These are phyloP conservation scores for Fomitiporia mediterranea DNA, from an alignment of 1,284 basidiomycete genomes.

Conservation along the genomic window DNA sequence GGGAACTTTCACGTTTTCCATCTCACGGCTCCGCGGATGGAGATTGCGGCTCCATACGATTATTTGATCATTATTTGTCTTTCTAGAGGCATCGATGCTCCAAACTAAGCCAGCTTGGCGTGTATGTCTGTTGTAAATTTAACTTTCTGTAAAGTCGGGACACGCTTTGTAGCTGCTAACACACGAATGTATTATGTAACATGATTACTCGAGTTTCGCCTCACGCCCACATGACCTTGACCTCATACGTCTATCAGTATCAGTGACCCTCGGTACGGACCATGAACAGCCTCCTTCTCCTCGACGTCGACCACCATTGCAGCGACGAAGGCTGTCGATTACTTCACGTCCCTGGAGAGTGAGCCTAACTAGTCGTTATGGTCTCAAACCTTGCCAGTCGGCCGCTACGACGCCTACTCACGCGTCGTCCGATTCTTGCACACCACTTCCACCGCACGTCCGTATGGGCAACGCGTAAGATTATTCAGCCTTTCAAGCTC, in stretches of 20 bases:
- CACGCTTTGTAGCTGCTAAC: too few species aligned
- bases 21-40: too few species aligned
- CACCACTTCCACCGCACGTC: conserved; percentile 44
- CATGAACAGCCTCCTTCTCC: not conserved
- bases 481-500: conserved; percentile 75
- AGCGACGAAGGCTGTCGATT: not conserved
- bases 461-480: conserved; percentile 37
- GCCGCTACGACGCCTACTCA: conserved; percentile 5
- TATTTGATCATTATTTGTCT: too few species aligned
- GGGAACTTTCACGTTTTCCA: too few species aligned
- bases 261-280: not conserved
- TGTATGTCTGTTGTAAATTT: too few species aligned
- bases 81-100: too few species aligned
- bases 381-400: not conserved
- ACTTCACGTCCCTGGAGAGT: not conserved
- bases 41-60: too few species aligned
- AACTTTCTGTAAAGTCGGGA: too few species aligned
- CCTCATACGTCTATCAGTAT: too few species aligned
- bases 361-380: not conserved
- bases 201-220: not conserved
- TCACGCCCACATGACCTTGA: not conserved
- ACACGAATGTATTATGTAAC: not conserved
- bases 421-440: conserved; percentile 8
- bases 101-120: too few species aligned
- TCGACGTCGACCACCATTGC: not conserved